These are phyloP conservation scores for Pulveroboletus ravenelii DNA, from an alignment of 768 basidiomycete genomes.

Conservation along the genomic window DNA sequence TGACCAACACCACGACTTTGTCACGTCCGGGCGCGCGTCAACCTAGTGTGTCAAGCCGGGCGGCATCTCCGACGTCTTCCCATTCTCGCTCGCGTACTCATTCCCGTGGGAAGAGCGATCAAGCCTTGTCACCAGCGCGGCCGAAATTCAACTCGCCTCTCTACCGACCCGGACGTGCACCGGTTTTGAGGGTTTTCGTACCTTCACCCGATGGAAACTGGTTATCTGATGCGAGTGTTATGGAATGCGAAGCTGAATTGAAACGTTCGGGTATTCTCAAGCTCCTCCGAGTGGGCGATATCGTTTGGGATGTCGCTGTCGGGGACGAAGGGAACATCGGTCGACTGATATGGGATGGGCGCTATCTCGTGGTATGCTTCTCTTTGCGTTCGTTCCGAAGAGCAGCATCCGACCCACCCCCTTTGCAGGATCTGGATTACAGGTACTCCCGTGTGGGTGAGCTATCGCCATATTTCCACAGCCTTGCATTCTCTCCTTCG, in stretches of 20 bases:
- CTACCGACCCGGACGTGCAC: slow-evolving; percentile 66
- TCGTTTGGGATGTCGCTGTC: slow-evolving; percentile 84
- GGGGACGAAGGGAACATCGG: slow-evolving; percentile 84
- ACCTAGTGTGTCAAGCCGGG: slow-evolving; percentile 51
- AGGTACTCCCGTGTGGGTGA: slow-evolving; percentile 73
- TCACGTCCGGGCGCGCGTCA: slow-evolving; percentile 28
- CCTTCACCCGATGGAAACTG: slow-evolving; percentile 85
- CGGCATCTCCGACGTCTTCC: slow-evolving; percentile 56
- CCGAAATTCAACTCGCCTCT: slow-evolving; percentile 63
- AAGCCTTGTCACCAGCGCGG: slow-evolving; percentile 15
- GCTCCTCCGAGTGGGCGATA: slow-evolving; percentile 69
- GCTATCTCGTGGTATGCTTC: slow-evolving; percentile 70
- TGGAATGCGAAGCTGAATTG: slow-evolving; percentile 80
- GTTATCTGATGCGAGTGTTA: slow-evolving; percentile 75
- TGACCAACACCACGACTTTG: background rate
- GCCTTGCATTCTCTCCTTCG: slow-evolving; percentile 78
- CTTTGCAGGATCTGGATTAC: slow-evolving; percentile 74
- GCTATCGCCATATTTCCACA: slow-evolving; percentile 74
- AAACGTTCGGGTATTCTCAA: slow-evolving; percentile 46
- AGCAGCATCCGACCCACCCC: background rate
- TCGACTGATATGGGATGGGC: slow-evolving; percentile 85
- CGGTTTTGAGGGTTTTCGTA: slow-evolving; percentile 75
- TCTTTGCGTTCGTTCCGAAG: slow-evolving; percentile 1
- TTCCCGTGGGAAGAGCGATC: slow-evolving; percentile 32
- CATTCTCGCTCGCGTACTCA: slow-evolving; percentile 36